Base-by-base conservation (phyloP, 1,139 yeast genomes). In the Hansenula anomala region DNA sequence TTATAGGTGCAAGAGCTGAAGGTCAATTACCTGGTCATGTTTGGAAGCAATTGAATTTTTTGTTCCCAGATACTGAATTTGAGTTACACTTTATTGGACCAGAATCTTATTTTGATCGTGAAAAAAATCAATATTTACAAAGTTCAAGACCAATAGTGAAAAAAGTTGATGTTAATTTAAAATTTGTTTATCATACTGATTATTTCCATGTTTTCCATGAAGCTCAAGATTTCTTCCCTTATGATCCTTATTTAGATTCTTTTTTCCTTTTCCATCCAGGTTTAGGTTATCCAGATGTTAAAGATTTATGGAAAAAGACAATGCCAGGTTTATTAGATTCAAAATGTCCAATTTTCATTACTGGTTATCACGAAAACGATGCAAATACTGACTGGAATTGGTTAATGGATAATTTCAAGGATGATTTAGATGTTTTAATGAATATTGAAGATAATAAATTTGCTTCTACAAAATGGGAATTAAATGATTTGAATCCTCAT, bases 251-350 rank as follows among this genome's bases (percentile, higher is more conserved):
- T 62, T 74, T 87, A 60, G 98, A 92, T 60, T 78, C 80, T 23
- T 92, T 92, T 66, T 89, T 88, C 72, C 69, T 87, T 39, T 92
- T 90, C 83, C 97, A 92, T 61, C 97, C 98, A 2, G 96, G 96
- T 33, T 76, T 89, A 60, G 83, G 88, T 22, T 85, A 95, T 16
- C 86, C 88, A 12, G 96, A 88, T 57, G 76, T 85, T 36, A 71
- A 77, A 59, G 80, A 77, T 38, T 78, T 80, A 55, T 92, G 97
- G 97, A 89, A 97, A 95, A 81, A 84, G 60, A 74, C 96, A 0
- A 68, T 92, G 52, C 88, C 88, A 42, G 96, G 94, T 1, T 68
- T 92, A 48, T 69, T 92, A 46, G 97, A 92, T 49, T 82, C 96
- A 37, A 92, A 92, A 63, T 92, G 98, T 66, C 87, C 96, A 2